A percentile compares a stretch with the other conserved stretches of the same genome.
These are phyloP conservation scores for Talaromyces liani DNA, from an alignment of 495 filamentous ascomycete species.

Conservation along the genomic window DNA sequence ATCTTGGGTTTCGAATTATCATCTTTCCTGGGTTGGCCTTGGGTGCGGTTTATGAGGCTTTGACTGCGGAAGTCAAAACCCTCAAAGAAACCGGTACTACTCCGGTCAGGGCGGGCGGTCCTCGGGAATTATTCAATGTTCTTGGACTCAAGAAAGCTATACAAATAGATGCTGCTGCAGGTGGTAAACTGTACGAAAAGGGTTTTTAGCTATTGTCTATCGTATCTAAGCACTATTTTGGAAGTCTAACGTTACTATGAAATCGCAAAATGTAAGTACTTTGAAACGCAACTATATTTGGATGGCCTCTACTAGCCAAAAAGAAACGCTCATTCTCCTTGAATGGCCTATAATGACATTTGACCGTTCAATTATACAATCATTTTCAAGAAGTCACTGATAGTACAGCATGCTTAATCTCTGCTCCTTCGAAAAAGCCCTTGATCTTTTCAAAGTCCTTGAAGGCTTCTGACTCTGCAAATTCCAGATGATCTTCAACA, in stretches of 20 bases:
- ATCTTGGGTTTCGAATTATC: constrained; percentile 19
- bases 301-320: neutral
- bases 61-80: constrained; percentile 3
- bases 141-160: constrained; percentile 11
- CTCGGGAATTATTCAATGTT: constrained; percentile 10
- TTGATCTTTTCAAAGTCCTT: constrained; percentile 27
- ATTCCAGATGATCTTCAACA: constrained; percentile 36
- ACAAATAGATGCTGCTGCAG: constrained; percentile 9
- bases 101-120: neutral
- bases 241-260: neutral
- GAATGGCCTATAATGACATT: neutral
- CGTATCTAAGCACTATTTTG: neutral
- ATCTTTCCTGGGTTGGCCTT: constrained; percentile 18
- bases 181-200: constrained; percentile 4
- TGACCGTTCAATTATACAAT: neutral
- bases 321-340: neutral
- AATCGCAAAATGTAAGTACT: neutral
- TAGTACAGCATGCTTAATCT: constrained; percentile 35
- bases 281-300: neutral
- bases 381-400: neutral
- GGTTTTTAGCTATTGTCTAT: neutral
- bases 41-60: constrained; percentile 7
- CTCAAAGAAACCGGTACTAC: constrained; percentile 10
- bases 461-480: constrained; percentile 28
- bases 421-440: constrained; percentile 21